These are phyloP conservation scores for Rhizoclosmatium globosum DNA, from an alignment of 192 early-diverging fungal species.

Conservation along the genomic window DNA sequence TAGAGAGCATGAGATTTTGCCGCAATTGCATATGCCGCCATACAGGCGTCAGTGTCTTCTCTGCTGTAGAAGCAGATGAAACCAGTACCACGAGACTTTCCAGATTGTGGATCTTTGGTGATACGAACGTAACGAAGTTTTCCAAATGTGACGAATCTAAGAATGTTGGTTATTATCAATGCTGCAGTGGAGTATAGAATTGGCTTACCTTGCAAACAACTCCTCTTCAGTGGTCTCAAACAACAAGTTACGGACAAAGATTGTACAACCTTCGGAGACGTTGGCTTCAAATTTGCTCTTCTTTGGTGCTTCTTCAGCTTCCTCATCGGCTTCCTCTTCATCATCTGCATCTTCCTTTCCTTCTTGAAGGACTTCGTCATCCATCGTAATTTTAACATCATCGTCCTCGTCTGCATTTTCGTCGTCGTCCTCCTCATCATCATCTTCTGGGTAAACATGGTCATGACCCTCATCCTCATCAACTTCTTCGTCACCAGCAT, in stretches of 20 bases:
- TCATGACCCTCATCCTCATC: constrained; percentile 37
- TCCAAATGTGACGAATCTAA: constrained; percentile 76
- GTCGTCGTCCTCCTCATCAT: constrained; percentile 55
- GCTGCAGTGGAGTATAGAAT: constrained; percentile 36
- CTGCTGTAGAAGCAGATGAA: constrained; percentile 88
- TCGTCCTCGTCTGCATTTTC: constrained; percentile 45
- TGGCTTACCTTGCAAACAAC: constrained; percentile 62
- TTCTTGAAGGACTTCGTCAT: constrained; percentile 45
- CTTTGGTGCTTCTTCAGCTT: constrained; percentile 37
- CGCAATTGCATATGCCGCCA: constrained; percentile 75
- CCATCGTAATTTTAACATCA: constrained; percentile 49
- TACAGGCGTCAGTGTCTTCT: constrained; percentile 77
- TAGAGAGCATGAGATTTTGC: constrained; percentile 58
- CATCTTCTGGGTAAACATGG: constrained; percentile 6
- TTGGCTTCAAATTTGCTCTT: constrained; percentile 37
- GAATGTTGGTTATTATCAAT: neutral
- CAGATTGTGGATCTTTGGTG: constrained; percentile 84
- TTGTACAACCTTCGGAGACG: constrained; percentile 62
- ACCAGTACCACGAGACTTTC: constrained; percentile 90
- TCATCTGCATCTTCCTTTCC: constrained; percentile 56
- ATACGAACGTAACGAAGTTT: constrained; percentile 81
- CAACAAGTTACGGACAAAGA: constrained; percentile 92
- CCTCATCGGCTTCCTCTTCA: constrained; percentile 34
- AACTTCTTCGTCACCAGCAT: constrained; percentile 50
- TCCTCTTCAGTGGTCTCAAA: constrained; percentile 91